Evolutionary conservation across 1,284 basidiomycete species (phyloP), one percentile per base, ranked within the genome.

Genomic region (Lignosus rhinocerotis): DNA sequence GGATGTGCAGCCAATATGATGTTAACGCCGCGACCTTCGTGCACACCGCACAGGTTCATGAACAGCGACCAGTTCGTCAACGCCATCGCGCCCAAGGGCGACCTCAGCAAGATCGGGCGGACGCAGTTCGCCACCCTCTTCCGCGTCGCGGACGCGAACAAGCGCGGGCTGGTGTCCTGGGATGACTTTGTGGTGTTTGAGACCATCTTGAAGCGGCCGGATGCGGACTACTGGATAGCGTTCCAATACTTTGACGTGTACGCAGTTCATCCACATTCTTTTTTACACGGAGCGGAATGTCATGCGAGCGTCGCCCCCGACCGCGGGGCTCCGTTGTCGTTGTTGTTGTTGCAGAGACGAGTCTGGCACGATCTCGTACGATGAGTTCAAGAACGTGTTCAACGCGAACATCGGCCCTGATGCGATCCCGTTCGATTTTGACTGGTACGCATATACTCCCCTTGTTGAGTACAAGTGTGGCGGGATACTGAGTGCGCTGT

Each of bases 201-300:
- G 78, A 94, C 93, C 16, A 76, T 93, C 65, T 75, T 95, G 68
- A 94, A 94, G 74, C 81, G 93, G 67, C 90, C 94, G 44, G 94
- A 96, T 75, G 94, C 94, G 36, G 94, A 96, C 72, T 95, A 96
- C 74, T 93, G 92, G 84, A 94, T 97, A 72, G 95, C 95, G 30
- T 98, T 98, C 80, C 88, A 92, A 71, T 96, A 93, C 72, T 98
- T 98, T 72, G 95, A 98, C 75, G 88, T 90, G 93, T 94, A 76
- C 70, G 92, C 58, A 48, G 53, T 33, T 47, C 46, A 14, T 47
- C 38, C 38, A 51, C 46, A 32, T 33, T 44, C 33, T 38, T 10
- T 16, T n/a, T 33, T 32, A 3, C 31, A 5, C 36, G 36, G 45
- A 19, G 19, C 41, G 21, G 43, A 55, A 54, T 61, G 54, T 25